Evolutionary conservation across 2,329 filamentous ascomycete species (phyloP).

Genomic region (Curvularia eragrostidis): DNA sequence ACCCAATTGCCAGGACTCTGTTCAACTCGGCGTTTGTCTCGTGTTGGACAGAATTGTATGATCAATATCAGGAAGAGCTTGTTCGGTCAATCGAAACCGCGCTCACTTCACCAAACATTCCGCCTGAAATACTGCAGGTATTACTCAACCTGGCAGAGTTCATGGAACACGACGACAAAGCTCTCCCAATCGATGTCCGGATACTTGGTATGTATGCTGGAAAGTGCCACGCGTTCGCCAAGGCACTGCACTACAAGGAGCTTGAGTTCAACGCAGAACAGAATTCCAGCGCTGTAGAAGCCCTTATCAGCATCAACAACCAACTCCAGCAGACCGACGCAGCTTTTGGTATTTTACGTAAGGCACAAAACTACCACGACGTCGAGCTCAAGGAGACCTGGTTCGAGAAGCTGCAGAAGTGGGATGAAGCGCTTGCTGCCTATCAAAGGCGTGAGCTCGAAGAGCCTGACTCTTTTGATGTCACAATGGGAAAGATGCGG

Average conservation of each 20-base stretch:
- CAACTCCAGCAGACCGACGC: conserved; percentile 98
- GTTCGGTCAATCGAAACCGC: conserved; percentile 95
- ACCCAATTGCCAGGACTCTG: conserved; percentile 86
- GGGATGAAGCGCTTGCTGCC: conserved; percentile 94
- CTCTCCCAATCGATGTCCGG: conserved; percentile 94
- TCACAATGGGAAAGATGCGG: conserved; percentile 99
- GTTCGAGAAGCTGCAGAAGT: conserved; percentile 98
- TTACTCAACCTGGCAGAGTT: conserved; percentile 97
- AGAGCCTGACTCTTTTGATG: conserved; percentile 78
- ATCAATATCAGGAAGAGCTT: conserved; percentile 95
- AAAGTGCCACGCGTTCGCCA: conserved; percentile 96
- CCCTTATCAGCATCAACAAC: conserved; percentile 98
- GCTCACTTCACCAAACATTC: conserved; percentile 92
- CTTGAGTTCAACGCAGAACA: conserved; percentile 98
- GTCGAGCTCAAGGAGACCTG: conserved; percentile 97
- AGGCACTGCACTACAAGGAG: conserved; percentile 98
- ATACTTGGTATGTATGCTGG: conserved; percentile 93
- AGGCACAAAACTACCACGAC: conserved; percentile 94
- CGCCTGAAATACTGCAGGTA: conserved; percentile 91
- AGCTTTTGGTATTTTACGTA: conserved; percentile 94
- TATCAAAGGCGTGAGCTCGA: conserved; percentile 87
- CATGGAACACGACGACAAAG: conserved; percentile 99
- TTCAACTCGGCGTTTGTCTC: conserved; percentile 99
- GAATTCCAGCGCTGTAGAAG: conserved; percentile 92
- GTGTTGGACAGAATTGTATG: conserved; percentile 97